These are phyloP conservation scores for Arthrobotrys sinensis DNA, from an alignment of 2,329 filamentous ascomycete species.

Conservation along the genomic window DNA sequence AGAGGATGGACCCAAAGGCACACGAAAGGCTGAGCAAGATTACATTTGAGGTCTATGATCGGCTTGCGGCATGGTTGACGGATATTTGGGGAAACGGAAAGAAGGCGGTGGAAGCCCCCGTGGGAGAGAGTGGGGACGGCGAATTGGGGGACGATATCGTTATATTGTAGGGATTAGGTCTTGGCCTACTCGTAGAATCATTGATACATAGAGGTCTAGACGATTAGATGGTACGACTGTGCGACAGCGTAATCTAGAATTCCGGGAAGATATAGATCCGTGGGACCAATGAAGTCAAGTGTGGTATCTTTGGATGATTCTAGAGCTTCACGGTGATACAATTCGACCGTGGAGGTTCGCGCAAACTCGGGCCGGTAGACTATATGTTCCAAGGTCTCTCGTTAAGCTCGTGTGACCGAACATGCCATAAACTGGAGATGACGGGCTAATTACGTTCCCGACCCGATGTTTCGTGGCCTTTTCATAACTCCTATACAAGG, in stretches of 20 bases:
- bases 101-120: neutral
- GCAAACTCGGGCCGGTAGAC: neutral
- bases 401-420: constrained; percentile 18
- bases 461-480: neutral
- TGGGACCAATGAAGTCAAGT: neutral
- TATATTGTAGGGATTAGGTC: constrained; percentile 11
- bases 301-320: neutral
- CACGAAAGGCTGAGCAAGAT: constrained; percentile 33
- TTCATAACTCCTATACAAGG: neutral
- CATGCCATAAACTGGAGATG: neutral
- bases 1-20: constrained; percentile 41
- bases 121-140: neutral
- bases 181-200: neutral
- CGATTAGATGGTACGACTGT: neutral
- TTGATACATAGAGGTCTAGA: neutral
- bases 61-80: constrained; percentile 45
- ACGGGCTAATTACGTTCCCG: constrained; percentile 26
- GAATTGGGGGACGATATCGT: constrained; percentile 53
- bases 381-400: neutral
- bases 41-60: constrained; percentile 55
- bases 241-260: neutral
- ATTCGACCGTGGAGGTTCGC: neutral
- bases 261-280: neutral
- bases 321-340: neutral
- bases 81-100: constrained; percentile 28